phyloP scores from a whole-genome alignment of 352 stramenopile genomes.

The Globisporangium alternatum region DNA sequence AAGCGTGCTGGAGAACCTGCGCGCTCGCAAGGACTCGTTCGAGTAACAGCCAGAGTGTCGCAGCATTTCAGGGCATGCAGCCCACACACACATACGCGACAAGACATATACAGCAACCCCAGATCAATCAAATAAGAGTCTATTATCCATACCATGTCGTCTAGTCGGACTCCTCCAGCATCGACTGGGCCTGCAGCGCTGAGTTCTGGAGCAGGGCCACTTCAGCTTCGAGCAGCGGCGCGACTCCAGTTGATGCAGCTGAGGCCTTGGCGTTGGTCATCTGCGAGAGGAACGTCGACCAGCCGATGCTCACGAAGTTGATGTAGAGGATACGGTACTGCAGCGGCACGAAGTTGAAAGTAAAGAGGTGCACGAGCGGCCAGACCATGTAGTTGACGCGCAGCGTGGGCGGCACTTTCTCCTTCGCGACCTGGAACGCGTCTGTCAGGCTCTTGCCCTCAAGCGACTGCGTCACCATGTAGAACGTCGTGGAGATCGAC shows the following conservation, averaged over 20 bases:
- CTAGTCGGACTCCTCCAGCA: conserved; percentile 8
- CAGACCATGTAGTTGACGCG: conserved; percentile 48
- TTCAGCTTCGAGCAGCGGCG: conserved; percentile 1
- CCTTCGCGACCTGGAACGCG: conserved; percentile 30
- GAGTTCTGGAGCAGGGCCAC: conserved; percentile 2
- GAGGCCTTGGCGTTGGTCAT: conserved; percentile 32
- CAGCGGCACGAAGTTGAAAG: conserved; percentile 47
- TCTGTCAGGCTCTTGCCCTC: conserved; percentile 32
- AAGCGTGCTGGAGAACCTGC: conserved; percentile 79
- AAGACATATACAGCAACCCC: background rate
- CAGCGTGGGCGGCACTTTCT: conserved; percentile 36
- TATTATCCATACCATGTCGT: conserved; percentile 1
- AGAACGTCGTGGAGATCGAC: conserved; percentile 38
- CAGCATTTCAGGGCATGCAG: background rate
- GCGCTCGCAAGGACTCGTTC: conserved; percentile 74
- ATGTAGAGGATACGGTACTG: conserved; percentile 53
- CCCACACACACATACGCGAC: background rate
- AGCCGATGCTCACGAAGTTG: conserved; percentile 49
- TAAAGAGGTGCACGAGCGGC: conserved; percentile 41
- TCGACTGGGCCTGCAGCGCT: conserved; percentile 4
- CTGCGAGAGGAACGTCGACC: conserved; percentile 46
- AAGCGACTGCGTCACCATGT: conserved; percentile 37
- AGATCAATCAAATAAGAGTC: conserved; percentile 9
- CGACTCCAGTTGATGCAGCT: background rate
- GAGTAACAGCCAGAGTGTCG: conserved; percentile 24